phyloP scores from a whole-genome alignment of 75 land plant species.

The Cupressus sempervirens region DNA sequence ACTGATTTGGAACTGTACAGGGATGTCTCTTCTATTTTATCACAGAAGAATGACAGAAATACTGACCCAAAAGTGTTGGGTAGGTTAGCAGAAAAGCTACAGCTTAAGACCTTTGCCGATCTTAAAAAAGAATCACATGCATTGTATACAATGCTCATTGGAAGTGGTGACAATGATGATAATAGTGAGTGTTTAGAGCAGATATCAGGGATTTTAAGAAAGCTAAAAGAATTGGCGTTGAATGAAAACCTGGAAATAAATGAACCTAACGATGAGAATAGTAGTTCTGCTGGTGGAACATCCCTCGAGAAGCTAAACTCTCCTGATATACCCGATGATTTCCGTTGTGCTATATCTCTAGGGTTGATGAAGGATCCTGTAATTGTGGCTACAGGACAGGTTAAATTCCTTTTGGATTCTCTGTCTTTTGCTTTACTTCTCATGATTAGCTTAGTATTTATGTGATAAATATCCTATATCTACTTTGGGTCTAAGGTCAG shows the following conservation, averaged over 20 bases:
- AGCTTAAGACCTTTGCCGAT: conserved; percentile 57
- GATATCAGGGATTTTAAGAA: conserved; percentile 45
- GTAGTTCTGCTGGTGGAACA: not conserved
- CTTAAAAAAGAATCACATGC: conserved; percentile 68
- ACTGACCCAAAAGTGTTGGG: conserved; percentile 34
- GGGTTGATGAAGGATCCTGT: conserved; percentile 47
- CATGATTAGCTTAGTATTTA: not conserved
- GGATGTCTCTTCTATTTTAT: conserved; percentile 36
- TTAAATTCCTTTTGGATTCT: not conserved
- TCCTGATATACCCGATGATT: conserved; percentile 22
- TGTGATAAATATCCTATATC: not conserved
- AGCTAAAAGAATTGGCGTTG: conserved; percentile 49
- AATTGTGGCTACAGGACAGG: conserved; percentile 54
- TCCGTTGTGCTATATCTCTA: conserved; percentile 38
- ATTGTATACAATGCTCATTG: conserved; percentile 57
- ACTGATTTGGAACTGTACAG: conserved; percentile 37
- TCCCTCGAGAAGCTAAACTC: conserved; percentile 6
- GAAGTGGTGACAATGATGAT: conserved; percentile 29
- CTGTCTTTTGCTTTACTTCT: not conserved
- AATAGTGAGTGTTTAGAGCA: conserved; percentile 27
- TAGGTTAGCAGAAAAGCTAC: conserved; percentile 67
- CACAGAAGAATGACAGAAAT: conserved; percentile 29
- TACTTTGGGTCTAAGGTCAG: not conserved
- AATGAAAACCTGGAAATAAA: conserved; percentile 39
- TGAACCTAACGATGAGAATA: conserved; percentile 21